Base-by-base conservation (phyloP, 768 basidiomycete species). In the Myochromella boudieri region DNA sequence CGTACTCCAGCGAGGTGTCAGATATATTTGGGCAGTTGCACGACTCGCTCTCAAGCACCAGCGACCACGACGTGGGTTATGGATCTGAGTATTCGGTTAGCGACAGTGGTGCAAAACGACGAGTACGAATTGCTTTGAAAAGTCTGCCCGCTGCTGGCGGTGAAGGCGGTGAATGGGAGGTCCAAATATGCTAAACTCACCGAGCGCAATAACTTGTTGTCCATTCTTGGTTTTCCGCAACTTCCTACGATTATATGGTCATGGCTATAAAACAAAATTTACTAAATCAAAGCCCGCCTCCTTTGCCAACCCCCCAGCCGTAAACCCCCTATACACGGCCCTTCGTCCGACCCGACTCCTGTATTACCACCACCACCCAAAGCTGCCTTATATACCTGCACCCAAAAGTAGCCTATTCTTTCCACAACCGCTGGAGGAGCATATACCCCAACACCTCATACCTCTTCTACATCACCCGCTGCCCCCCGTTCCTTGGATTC, bases 101-200 rank as follows among this genome's bases (percentile, higher is more conserved):
- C 45, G 42, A 54, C 42, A 57, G 50, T 15, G 67, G 63, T 42
- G 67, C 67, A 31, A 77, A 73, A 57, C 75, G 80, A 29, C 75
- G 84, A 29, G 82, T 85, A 51, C 75, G 82, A 52, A 82, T 85
- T 40, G 81, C 84, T 22, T 67, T 87, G 51, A 85, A 81, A 66
- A 81, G 76, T 56, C 67, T 82, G 65, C 84, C 85, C 1, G 71
- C 71, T 17, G 66, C 75, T 24, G 83, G 82, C 37, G 76, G 76
- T 52, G 82, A 84, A 61, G 83, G 83, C 37, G 85, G 85, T 51
- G 85, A 87, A 68, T 87, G 86, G 85, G 85, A 89, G 63, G 84
- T 89, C 37, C 79, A 85, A 60, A 69, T 87, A 42, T 85, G 83
- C 64, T 86, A 67, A 71, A 49, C 34, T 27, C 7, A 22, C 6